Conservation (phyloP, 495 filamentous ascomycete species). For the Neurospora intermedia region DNA sequence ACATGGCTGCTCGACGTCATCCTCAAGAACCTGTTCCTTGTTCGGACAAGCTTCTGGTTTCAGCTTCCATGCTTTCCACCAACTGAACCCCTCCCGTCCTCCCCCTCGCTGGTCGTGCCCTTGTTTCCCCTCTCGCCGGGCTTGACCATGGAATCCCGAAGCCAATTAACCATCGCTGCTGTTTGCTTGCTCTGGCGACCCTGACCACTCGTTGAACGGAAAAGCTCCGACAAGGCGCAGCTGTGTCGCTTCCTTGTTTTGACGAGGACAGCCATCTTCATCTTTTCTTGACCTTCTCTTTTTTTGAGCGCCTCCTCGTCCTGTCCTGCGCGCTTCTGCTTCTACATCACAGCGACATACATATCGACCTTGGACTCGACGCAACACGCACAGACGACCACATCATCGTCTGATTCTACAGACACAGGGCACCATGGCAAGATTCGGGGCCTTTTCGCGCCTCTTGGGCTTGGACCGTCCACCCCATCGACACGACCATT, state of each 20-base stretch:
- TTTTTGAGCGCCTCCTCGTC: background rate
- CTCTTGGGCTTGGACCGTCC: constrained; percentile 34
- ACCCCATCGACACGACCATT: constrained; percentile 24
- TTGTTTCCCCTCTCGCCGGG: background rate
- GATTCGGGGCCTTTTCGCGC: constrained; percentile 19
- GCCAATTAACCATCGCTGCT: background rate
- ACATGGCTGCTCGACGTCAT: background rate
- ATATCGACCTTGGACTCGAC: background rate
- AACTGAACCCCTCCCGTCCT: background rate
- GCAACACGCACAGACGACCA: background rate
- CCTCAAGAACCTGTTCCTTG: background rate
- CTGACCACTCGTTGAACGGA: background rate
- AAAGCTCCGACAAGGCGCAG: background rate
- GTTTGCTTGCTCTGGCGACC: background rate
- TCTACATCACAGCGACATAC: background rate
- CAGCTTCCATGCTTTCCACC: background rate
- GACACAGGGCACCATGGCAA: constrained; percentile 8
- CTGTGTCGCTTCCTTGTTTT: background rate
- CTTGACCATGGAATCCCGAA: background rate
- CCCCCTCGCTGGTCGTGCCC: no score
- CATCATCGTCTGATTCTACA: background rate
- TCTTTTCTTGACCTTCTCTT: background rate
- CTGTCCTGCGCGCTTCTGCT: background rate
- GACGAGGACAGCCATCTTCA: background rate
- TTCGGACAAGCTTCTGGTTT: background rate